Evolutionary conservation across 78 protist species (phyloP), one percentile per base, ranked within the genome.

Genomic region (Dictyostelium capitatum): DNA sequence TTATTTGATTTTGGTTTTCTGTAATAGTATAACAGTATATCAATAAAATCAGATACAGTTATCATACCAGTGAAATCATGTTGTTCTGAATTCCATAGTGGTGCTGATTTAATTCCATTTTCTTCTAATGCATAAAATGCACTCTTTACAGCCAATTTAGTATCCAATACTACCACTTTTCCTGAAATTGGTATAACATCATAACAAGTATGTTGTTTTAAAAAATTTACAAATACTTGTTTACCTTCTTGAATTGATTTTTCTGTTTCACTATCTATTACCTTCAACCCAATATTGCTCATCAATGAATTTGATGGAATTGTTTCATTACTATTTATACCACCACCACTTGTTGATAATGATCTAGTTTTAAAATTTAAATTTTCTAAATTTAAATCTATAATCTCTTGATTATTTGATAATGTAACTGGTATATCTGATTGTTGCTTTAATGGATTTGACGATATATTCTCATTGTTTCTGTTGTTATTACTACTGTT

Each of bases 111-210:
- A 9, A 91, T 91, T 2, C 83, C 90, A 53, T 91, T 91, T 77
- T 91, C 95, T 17, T 91, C 95, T 64, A 91, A 54, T 20, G 95
- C 95, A 77, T 83, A 74, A 54, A 91, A 80, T 47, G 95, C 95
- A 0, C 83, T 72, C 51, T 82, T 91, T 15, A 91, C 95, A 0
- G 70, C 91, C 1, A 91, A n/a, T 37, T 56, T 73, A 10, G 90
- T 91, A 15, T 91, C 95, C 41, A 91, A 72, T 5, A 91, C 95
- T 12, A 91, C 95, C 6, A 91, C 90, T 23, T 91, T 91, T 6
- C 91, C 89, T 53, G 90, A 81, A 62, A 82, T 83, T 14, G 95
- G 95, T 51, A 91, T 91, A 54, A 91, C 90, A 69, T 83, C 95
- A 41, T 91, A 91, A n/a, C 95, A 91, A 20, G 89, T 69, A 53